A percentile compares a stretch with the other conserved stretches of the same genome.
phyloP scores from a whole-genome alignment of 805 yeast species.

The Wilhelminamyces savonicus region DNA sequence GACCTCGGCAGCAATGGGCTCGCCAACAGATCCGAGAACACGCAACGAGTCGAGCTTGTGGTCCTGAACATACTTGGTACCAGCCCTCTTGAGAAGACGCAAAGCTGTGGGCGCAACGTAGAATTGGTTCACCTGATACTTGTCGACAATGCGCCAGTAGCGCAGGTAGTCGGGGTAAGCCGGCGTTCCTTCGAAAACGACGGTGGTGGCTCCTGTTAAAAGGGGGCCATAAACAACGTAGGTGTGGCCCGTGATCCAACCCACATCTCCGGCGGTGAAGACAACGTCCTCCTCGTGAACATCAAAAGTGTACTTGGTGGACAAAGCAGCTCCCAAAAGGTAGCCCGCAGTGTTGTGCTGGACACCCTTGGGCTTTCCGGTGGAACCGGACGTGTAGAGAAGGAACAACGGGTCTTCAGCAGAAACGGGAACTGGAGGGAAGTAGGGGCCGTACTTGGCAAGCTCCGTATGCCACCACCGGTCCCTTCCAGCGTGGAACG shows the following conservation, averaged over 20 bases:
- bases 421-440: constrained; percentile 80
- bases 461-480: constrained; percentile 94
- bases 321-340: constrained; percentile 83
- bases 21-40: constrained; percentile 95
- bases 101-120: constrained; percentile 98
- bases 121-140: constrained; percentile 88
- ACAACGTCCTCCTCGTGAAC: constrained; percentile 81
- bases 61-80: constrained; percentile 73
- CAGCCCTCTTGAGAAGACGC: constrained; percentile 84
- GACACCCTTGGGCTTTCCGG: constrained; percentile 98
- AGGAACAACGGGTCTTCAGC: constrained; percentile 94
- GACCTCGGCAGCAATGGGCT: constrained; percentile 95
- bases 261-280: constrained; percentile 97
- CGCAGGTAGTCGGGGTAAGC: constrained; percentile 94
- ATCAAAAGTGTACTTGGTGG: constrained; percentile 91
- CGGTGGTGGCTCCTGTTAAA: constrained; percentile 77
- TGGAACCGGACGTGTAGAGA: constrained; percentile 95
- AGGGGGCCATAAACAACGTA: constrained; percentile 95
- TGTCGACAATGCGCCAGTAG: constrained; percentile 94
- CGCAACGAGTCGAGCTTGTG: constrained; percentile 84
- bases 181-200: constrained; percentile 95
- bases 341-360: constrained; percentile 95
- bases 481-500: constrained; percentile 77
- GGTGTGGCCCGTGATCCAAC: constrained; percentile 99
- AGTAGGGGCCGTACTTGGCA: constrained; percentile 73